Evolutionary conservation across 164 flowering plant genomes (phyloP).

Genomic region (Stephania japonica): DNA sequence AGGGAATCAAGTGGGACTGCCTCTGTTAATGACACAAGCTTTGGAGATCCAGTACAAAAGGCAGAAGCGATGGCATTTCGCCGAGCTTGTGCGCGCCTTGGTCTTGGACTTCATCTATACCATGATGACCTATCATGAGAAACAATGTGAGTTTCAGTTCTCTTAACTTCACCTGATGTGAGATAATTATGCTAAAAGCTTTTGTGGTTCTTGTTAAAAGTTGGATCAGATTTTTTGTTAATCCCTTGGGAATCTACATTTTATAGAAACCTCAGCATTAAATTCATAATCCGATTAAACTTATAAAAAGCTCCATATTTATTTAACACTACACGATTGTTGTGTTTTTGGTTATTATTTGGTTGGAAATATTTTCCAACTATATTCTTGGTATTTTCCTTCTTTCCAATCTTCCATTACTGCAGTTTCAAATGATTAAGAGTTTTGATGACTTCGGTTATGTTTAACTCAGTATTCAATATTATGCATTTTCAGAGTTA

Average conservation of each 20-base stretch:
- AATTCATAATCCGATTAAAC: too few species aligned
- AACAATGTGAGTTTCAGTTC: background rate
- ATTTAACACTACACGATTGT: too few species aligned
- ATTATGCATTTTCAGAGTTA: too few species aligned
- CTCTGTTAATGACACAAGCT: slow-evolving; percentile 44
- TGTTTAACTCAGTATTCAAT: too few species aligned
- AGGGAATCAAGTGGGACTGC: slow-evolving; percentile 93
- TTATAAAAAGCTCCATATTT: too few species aligned
- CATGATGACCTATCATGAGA: slow-evolving; percentile 55
- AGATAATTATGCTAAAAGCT: background rate
- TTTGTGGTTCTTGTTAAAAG: background rate
- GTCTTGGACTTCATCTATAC: slow-evolving; percentile 91
- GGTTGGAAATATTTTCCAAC: too few species aligned
- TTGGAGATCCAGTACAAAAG: slow-evolving; percentile 89
- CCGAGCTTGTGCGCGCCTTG: slow-evolving; percentile 95
- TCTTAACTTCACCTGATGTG: background rate
- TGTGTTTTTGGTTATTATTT: too few species aligned
- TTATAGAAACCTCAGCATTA: background rate
- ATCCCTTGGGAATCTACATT: background rate
- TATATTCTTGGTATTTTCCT: too few species aligned
- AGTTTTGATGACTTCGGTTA: too few species aligned
- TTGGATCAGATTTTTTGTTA: background rate
- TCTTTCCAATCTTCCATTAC: too few species aligned
- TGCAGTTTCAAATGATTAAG: too few species aligned
- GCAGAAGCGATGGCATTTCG: slow-evolving; percentile 99